Base-by-base conservation (phyloP, 805 yeast species). In the Brettanomyces naardenensis region DNA sequence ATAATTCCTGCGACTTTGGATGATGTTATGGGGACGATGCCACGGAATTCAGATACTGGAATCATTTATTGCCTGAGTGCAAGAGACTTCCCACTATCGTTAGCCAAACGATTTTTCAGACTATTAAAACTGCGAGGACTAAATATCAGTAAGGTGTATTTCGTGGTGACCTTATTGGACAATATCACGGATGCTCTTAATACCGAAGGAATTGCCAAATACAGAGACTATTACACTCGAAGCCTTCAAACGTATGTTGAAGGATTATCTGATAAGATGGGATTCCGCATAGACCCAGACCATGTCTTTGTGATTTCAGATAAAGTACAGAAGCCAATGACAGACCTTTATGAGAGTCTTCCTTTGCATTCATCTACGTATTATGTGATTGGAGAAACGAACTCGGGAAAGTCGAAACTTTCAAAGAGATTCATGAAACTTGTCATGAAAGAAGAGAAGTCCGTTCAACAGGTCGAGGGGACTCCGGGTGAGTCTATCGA, bases 311-410 rank as follows among this genome's bases (percentile, higher is more conserved):
- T 36, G 10, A 37, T 33, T 10, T 18, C 35, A 1, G 33, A 29
- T 9, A 18, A 21, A 13, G 25, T 28, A 6, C 31, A 33, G 10
- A 19, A 9, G 4, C 38, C 37, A 19, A 14, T 31, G 9, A 13
- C 20, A 6, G 35, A 41, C 11, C 37, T 35, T 19, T 33, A 34
- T 19, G 33, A 10, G 10, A 19, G 33, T 21, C 19, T 36, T 18
- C 15, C 28, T 7, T 29, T 27, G 13, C 17, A 27, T 9, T 34
- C 37, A 6, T 26, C 31, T 28, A 28, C 40, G 3, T 45, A 35
- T 18, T 58, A 46, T 39, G 44, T 56, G 3, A 43, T 58, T 13
- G 62, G 62, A 2, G 56, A 54, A 31, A 33, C 53, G 2, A 56
- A 58, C 33, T 32, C 56, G 1, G 62, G 62, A 15, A 58, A 58